phyloP scores from a whole-genome alignment of 1,284 basidiomycete species.

The Chalciporus sp. region DNA sequence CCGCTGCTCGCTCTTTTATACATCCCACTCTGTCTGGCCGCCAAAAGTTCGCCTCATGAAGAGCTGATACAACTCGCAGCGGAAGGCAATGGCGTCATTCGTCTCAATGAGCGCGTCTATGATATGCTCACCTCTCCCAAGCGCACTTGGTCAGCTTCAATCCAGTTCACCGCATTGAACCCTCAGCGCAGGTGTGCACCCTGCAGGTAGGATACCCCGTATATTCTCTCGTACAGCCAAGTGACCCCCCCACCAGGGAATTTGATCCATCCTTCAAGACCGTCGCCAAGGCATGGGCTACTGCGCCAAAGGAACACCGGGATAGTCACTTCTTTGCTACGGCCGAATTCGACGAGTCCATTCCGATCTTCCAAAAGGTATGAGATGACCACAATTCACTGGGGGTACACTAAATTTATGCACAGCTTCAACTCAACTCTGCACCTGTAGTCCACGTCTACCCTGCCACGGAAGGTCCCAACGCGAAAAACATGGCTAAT shows the following conservation, averaged over 20 bases:
- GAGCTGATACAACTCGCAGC: constrained; percentile 68
- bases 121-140: constrained; percentile 73
- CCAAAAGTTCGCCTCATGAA: constrained; percentile 43
- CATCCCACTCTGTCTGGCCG: constrained; percentile 46
- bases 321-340: constrained; percentile 89
- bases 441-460: constrained; percentile 86
- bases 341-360: constrained; percentile 83
- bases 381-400: background rate
- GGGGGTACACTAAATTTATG: constrained; percentile 10
- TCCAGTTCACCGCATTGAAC: constrained; percentile 87
- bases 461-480: constrained; percentile 72
- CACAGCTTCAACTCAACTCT: constrained; percentile 65
- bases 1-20: constrained; percentile 48
- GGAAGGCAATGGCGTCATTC: constrained; percentile 76
- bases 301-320: constrained; percentile 57
- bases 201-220: constrained; percentile 61
- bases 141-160: constrained; percentile 81
- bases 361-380: constrained; percentile 79
- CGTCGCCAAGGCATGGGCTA: constrained; percentile 81
- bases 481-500: constrained; percentile 52
- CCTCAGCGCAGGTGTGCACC: constrained; percentile 77
- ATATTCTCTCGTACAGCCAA: background rate
- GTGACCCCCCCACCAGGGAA: constrained; percentile 50
- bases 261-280: constrained; percentile 82
- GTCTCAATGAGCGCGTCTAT: constrained; percentile 73